phyloP scores from a whole-genome alignment of 2,329 filamentous ascomycete species.

The Colletotrichum tofieldiae region DNA sequence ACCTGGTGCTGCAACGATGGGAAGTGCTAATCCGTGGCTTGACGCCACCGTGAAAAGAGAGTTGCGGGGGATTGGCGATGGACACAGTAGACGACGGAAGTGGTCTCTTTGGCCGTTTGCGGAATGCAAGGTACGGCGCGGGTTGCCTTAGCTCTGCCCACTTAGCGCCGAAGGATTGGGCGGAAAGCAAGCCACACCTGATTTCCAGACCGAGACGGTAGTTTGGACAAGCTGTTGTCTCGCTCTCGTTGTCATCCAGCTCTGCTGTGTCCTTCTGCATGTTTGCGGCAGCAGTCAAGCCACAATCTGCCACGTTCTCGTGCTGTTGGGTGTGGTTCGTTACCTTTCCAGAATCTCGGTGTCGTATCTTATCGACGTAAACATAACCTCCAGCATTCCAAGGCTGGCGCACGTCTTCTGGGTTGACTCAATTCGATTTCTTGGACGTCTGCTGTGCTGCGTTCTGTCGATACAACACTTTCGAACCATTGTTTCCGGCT shows the following conservation, averaged over 20 bases:
- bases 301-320: constrained; percentile 30
- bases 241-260: background rate
- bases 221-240: constrained; percentile 9
- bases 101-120: constrained; percentile 32
- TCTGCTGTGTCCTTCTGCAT: constrained; percentile 8
- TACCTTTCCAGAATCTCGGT: constrained; percentile 3
- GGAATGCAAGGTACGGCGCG: constrained; percentile 39
- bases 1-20: constrained; percentile 1
- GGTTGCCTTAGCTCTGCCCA: constrained; percentile 20
- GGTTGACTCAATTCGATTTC: background rate
- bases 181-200: constrained; percentile 41
- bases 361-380: constrained; percentile 14
- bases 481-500: background rate
- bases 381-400: constrained; percentile 13
- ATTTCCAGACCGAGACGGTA: constrained; percentile 25
- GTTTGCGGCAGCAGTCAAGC: constrained; percentile 30
- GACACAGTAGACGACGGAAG: constrained; percentile 12
- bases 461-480: background rate
- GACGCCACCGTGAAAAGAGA: constrained; percentile 21
- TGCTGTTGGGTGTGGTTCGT: constrained; percentile 1
- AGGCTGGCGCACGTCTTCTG: background rate
- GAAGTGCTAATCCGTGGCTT: constrained; percentile 25
- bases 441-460: background rate
- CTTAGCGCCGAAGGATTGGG: constrained; percentile 30
- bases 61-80: constrained; percentile 15